Conservation (phyloP, 768 basidiomycete species). For the Sarcodon sp. region DNA sequence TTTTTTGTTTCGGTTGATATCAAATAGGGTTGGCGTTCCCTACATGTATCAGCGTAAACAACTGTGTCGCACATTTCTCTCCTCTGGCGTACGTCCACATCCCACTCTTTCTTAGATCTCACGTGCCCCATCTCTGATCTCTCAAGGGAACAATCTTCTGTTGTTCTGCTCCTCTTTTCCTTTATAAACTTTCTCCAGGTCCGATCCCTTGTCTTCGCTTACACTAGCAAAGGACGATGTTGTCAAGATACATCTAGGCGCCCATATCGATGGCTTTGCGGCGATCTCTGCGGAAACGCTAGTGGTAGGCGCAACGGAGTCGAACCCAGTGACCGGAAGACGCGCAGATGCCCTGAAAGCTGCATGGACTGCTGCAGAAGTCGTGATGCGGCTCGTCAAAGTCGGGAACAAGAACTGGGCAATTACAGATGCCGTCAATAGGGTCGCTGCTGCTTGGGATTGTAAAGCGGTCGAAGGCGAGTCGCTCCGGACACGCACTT, state of each 20-base stretch:
- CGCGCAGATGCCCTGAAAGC: slow-evolving; percentile 90
- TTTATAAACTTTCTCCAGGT: slow-evolving; percentile 27
- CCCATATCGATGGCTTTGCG: slow-evolving; percentile 96
- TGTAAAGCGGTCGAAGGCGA: slow-evolving; percentile 93
- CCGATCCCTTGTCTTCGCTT: slow-evolving; percentile 59
- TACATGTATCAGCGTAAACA: slow-evolving; percentile 89
- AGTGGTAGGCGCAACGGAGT: slow-evolving; percentile 67
- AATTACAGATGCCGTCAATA: slow-evolving; percentile 77
- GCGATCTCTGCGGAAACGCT: slow-evolving; percentile 90
- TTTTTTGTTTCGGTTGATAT: not conserved
- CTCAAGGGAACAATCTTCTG: not conserved
- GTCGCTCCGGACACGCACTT: slow-evolving; percentile 8
- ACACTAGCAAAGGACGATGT: slow-evolving; percentile 76
- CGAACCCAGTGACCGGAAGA: slow-evolving; percentile 69
- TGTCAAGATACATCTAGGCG: slow-evolving; percentile 92
- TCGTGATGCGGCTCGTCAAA: slow-evolving; percentile 83
- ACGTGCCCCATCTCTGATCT: not conserved
- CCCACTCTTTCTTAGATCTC: not conserved
- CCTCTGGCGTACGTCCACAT: slow-evolving; percentile 67
- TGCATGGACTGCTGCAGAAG: slow-evolving; percentile 87
- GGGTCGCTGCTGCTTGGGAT: slow-evolving; percentile 57
- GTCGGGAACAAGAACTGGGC: slow-evolving; percentile 93
- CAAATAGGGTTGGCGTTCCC: slow-evolving; percentile 82
- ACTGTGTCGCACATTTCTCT: slow-evolving; percentile 90
- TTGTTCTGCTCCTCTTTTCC: slow-evolving; percentile 4